Base-by-base conservation (phyloP, 2,329 filamentous ascomycete species). In the Apiospora kogelbergensis region DNA sequence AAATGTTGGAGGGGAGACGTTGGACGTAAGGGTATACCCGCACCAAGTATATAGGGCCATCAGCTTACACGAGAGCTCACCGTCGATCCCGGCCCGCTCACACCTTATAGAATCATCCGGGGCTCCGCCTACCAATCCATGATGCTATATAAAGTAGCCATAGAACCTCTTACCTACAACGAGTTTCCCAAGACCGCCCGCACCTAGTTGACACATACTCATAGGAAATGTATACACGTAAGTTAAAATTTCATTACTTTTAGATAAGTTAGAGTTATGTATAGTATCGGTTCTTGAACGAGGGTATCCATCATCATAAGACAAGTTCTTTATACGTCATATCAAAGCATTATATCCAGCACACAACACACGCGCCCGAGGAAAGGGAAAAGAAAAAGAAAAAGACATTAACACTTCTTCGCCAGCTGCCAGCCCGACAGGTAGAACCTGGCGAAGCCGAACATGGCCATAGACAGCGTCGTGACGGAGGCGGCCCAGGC, bases 401-500 rank as follows among this genome's bases (percentile, higher is more conserved):
- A 22, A 7, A 40, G 7, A 63, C 3, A 44, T 66, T 37, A 66
- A 53, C 65, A 66, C 30, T 66, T 66, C 30, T 37, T 40, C 44
- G 33, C 33, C n/a, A 53, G 24, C n/a, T 66, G n/a, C 65, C 65
- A 66, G 13, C 65, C 65, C 10, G 45, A 44, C n/a, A 44, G 17
- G 15, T 53, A 48, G 20, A 66, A 44, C 26, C 65, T 17, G 22
- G 65, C 65, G 9, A 41, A 26, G 44, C 42, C 44, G n/a, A 66
- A 66, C 42, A 66, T 24, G 26, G 37, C 26, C 65, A 66, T 30
- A 20, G 65, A 66, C 15, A 63, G 20, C 37, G 66, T 45, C 37
- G 48, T 67, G 37, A 41, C 53, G 6, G 72, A 57, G 0, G 75
- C 79, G 1, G 80, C 80, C 80, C 80, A 82, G 1, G 75, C 73